Base-by-base conservation (phyloP, 2,329 filamentous ascomycete genomes). In the Arthrobotrys sphaeroides region DNA sequence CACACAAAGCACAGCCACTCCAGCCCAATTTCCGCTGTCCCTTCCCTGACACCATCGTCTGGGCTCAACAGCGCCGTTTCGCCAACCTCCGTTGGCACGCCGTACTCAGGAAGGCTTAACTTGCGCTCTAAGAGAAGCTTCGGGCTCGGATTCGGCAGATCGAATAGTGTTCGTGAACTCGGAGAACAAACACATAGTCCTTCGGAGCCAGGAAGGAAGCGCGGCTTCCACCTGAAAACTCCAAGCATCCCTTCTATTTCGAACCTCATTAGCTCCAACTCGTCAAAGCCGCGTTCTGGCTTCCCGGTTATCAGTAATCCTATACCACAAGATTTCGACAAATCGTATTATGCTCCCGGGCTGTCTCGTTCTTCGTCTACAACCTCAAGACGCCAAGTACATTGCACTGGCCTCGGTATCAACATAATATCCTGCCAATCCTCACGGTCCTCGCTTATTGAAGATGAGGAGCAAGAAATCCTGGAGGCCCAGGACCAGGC, bases 391-490 rank as follows among this genome's bases (percentile, higher is more conserved):
- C 43, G 43, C 4, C 43, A 38, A 6, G 28, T 33, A 9, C 42
- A 62, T 12, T 38, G 33, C 16, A 22, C 47, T 5, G 55, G 55
- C 5, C 66, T 70, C 38, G 66, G 66, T 43, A 70, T 70, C 18
- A 61, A 47, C 16, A 47, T 70, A 22, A 24, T 26, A 4, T 70
- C 55, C 13, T 53, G 43, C n/a, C 43, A 20, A 62, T 70, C 66
- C 26, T 69, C 65, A 12, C 53, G 55, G 26, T 69, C 65, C 7
- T 70, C 66, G 22, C 38, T 62, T 7, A 70, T 70, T 5, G 66
- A 70, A n/a, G 66, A 70, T 28, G 66, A 70, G 2, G 66, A 62
- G 28, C 66, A 70, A 28, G 55, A 70, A 28, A 70, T 70, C 22
- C 66, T 70, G n/a, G 66, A 61, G 3, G 66, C 66, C 7, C 66